Evolutionary conservation across 2,329 filamentous ascomycete genomes (phyloP).

Genomic region (Alternaria sp.): DNA sequence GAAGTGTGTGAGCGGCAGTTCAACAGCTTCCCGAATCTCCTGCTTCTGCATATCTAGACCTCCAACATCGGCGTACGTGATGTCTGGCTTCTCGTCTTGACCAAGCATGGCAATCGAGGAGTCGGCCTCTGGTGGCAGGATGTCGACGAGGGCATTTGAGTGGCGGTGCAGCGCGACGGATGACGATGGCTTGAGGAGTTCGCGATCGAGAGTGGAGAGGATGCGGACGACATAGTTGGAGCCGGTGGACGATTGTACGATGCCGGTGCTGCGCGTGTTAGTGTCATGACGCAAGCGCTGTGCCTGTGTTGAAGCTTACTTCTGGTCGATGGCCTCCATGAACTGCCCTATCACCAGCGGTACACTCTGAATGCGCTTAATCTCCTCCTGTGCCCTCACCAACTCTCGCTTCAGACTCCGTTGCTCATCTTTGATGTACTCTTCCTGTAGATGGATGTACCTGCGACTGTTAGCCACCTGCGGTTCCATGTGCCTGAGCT

Average conservation of each 20-base stretch:
- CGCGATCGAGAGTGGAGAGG: slow-evolving; percentile 95
- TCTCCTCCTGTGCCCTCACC: slow-evolving; percentile 96
- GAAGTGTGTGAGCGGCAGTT: slow-evolving; percentile 95
- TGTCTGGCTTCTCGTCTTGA: slow-evolving; percentile 94
- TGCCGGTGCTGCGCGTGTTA: slow-evolving; percentile 75
- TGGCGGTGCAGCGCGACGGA: slow-evolving; percentile 97
- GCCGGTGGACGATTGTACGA: slow-evolving; percentile 96
- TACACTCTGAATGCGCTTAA: slow-evolving; percentile 98
- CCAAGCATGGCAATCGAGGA: slow-evolving; percentile 99
- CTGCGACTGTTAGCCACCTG: slow-evolving; percentile 54
- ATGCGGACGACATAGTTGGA: slow-evolving; percentile 99
- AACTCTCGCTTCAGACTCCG: slow-evolving; percentile 96
- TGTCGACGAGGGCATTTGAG: slow-evolving; percentile 98
- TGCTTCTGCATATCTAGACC: slow-evolving; percentile 99
- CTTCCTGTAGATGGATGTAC: slow-evolving; percentile 96
- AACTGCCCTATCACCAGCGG: slow-evolving; percentile 98
- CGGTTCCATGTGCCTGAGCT: neutral
- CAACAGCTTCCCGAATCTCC: slow-evolving; percentile 96
- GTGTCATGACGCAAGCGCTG: slow-evolving; percentile 9
- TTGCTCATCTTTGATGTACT: slow-evolving; percentile 99
- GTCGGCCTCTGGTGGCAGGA: slow-evolving; percentile 97
- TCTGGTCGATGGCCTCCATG: slow-evolving; percentile 99
- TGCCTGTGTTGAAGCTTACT: slow-evolving; percentile 63
- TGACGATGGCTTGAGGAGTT: slow-evolving; percentile 96
- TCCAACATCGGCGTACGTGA: slow-evolving; percentile 97